Evolutionary conservation across 2,329 filamentous ascomycete species (phyloP).

Genomic region (Fonsecaea multimorphosa): DNA sequence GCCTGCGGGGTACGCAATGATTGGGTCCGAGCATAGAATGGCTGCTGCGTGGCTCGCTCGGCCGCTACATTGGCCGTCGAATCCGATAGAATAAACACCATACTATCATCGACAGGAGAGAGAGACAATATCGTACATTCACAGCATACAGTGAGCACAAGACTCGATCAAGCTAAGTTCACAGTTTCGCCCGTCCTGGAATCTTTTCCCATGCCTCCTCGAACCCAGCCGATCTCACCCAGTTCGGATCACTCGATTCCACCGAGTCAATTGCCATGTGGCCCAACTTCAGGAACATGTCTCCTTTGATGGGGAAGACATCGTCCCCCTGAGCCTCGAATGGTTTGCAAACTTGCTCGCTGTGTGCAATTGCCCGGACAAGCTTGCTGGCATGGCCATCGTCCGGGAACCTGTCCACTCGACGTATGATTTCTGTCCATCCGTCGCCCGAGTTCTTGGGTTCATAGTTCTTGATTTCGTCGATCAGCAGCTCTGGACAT

Average conservation of each 20-base stretch:
- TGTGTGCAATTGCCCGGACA: conserved; percentile 71
- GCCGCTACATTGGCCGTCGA: background rate
- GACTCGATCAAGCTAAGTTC: background rate
- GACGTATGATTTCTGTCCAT: conserved; percentile 55
- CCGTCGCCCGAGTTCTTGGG: conserved; percentile 52
- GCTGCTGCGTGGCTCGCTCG: background rate
- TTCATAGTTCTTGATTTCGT: conserved; percentile 66
- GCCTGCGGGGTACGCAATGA: background rate
- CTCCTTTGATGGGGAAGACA: conserved; percentile 46
- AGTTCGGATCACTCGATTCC: conserved; percentile 40
- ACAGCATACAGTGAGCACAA: background rate
- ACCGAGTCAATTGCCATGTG: conserved; percentile 51
- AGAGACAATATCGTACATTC: conserved; percentile 5
- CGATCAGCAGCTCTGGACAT: conserved; percentile 64
- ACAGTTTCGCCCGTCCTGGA: conserved; percentile 37
- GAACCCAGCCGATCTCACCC: conserved; percentile 51
- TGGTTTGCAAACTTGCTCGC: conserved; percentile 56
- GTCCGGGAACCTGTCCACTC: conserved; percentile 60
- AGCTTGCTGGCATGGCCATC: conserved; percentile 85
- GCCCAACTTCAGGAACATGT: conserved; percentile 53
- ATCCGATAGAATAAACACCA: background rate
- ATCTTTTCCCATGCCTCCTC: conserved; percentile 49
- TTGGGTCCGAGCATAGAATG: background rate
- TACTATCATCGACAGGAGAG: background rate
- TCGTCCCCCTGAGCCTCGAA: conserved; percentile 44